These are phyloP conservation scores for Podospora conica DNA, from an alignment of 495 filamentous ascomycete species.

Conservation along the genomic window DNA sequence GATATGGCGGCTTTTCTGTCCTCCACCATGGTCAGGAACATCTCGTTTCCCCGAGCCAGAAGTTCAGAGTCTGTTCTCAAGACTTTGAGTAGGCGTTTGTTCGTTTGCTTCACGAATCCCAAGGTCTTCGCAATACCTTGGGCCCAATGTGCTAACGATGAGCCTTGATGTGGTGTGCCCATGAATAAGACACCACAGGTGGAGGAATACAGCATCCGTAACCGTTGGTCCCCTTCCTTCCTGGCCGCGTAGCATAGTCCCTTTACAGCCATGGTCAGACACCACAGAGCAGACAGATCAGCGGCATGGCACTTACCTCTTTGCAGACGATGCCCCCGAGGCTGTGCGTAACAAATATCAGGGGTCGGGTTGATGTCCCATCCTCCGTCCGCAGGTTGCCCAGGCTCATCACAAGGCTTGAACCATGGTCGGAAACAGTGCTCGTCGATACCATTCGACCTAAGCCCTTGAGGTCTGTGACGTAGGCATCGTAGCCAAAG, in stretches of 20 bases:
- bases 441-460: background rate
- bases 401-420: background rate
- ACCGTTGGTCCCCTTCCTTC: background rate
- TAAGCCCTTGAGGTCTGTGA: conserved; percentile 2
- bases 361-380: background rate
- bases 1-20: background rate
- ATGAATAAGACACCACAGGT: background rate
- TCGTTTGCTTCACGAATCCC: background rate
- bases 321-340: background rate
- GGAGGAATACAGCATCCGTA: background rate
- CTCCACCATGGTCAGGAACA: background rate
- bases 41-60: background rate
- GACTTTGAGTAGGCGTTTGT: background rate
- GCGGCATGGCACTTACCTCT: background rate
- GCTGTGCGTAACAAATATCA: background rate
- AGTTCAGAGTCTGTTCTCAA: background rate
- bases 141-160: background rate
- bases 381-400: background rate
- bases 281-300: too few relatives aligned
- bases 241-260: background rate
- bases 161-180: background rate
- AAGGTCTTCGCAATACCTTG: background rate
- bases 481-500: conserved; percentile 24
- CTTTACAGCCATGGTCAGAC: background rate
- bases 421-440: background rate